These are phyloP conservation scores for Bothriochloa decipiens DNA, from an alignment of 176 grass and related monocot genomes.

Conservation along the genomic window DNA sequence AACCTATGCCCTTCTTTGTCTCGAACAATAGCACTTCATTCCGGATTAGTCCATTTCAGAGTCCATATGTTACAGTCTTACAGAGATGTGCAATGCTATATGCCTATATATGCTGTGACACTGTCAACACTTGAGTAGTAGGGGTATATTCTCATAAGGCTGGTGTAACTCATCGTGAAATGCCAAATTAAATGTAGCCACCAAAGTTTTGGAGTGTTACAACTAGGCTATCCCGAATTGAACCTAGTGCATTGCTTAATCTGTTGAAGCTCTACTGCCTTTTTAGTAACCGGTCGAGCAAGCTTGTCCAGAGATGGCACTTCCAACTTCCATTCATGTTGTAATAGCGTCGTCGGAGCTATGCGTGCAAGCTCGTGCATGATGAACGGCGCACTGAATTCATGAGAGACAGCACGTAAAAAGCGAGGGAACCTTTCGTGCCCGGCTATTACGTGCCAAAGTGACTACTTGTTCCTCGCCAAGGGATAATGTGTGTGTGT, in stretches of 20 bases:
- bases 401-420: not conserved
- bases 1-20: not conserved
- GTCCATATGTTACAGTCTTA: not conserved
- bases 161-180: too few species aligned
- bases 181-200: too few species aligned
- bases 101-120: too few species aligned
- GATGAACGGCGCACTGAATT: constrained; percentile 25
- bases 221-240: too few species aligned
- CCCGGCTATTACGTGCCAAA: constrained; percentile 35
- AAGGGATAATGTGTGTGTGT: too few species aligned
- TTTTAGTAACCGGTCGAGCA: not conserved
- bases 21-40: not conserved
- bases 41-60: too few species aligned
- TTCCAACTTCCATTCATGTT: constrained; percentile 5
- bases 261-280: not conserved
- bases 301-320: not conserved
- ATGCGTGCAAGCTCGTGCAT: not conserved
- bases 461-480: too few species aligned
- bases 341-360: not conserved
- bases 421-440: constrained; percentile 15
- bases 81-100: too few species aligned
- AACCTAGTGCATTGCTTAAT: not conserved
- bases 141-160: too few species aligned
- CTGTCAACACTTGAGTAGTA: too few species aligned
- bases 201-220: too few species aligned